A percentile compares a stretch with the other conserved stretches of the same genome.
These are phyloP conservation scores for Exophiala xenobiotica DNA, from an alignment of 2,329 filamentous ascomycete genomes.

Conservation along the genomic window DNA sequence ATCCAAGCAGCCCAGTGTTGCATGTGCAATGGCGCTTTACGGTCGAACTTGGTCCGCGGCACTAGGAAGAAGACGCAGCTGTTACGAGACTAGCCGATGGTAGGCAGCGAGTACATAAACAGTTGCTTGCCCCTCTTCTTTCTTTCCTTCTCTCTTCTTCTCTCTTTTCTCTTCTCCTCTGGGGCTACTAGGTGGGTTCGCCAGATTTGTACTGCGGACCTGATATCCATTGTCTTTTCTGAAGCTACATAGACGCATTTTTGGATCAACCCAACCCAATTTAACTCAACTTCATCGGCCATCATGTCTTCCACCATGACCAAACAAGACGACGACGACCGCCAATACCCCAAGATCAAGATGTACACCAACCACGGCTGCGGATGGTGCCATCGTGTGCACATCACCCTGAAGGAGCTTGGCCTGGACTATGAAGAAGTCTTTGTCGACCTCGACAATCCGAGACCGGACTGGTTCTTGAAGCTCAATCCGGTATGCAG, in stretches of 20 bases:
- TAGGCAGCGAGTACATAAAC: no score
- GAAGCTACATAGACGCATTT: background rate
- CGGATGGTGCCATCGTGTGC: slow-evolving; percentile 73
- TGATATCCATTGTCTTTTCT: no score
- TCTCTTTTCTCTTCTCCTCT: background rate
- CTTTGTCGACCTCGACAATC: slow-evolving; percentile 67
- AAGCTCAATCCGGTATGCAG: slow-evolving; percentile 66
- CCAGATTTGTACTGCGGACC: no score
- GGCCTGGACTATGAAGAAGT: slow-evolving; percentile 67
- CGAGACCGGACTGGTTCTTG: slow-evolving; percentile 72
- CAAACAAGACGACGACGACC: slow-evolving; percentile 16
- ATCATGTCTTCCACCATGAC: slow-evolving; percentile 1
- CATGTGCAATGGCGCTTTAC: background rate
- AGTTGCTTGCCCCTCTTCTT: background rate
- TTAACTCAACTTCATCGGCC: background rate
- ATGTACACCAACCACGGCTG: slow-evolving; percentile 70
- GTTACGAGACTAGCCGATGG: no score
- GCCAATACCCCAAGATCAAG: slow-evolving; percentile 51
- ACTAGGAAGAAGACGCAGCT: no score
- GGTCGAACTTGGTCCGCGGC: slow-evolving; percentile 13
- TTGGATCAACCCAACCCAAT: background rate
- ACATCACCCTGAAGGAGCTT: slow-evolving; percentile 69
- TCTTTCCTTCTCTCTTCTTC: background rate
- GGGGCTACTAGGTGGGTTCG: no score
- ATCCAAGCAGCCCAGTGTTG: no score